Conservation (phyloP, 2,329 filamentous ascomycete species). For the Pezicula neosporulosa region DNA sequence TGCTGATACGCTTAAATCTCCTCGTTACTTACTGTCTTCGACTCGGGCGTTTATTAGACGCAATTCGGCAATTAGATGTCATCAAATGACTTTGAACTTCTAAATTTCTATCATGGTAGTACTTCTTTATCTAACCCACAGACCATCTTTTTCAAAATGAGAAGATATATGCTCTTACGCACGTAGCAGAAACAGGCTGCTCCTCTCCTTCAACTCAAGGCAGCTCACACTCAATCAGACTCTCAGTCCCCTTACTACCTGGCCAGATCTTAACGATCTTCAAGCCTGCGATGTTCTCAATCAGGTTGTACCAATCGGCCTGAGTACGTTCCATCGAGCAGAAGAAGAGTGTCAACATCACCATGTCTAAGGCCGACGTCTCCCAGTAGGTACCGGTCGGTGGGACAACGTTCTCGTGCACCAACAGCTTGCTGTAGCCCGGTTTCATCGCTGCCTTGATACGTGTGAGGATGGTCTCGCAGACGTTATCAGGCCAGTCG, state of each 20-base stretch:
- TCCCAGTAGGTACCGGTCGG: slow-evolving; percentile 4
- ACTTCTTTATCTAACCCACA: no score
- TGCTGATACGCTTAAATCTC: no score
- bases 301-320: slow-evolving; percentile 13
- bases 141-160: no score
- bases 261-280: slow-evolving; percentile 7
- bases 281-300: slow-evolving; percentile 13
- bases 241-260: slow-evolving; percentile 2
- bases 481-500: slow-evolving; percentile 26
- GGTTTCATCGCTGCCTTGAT: slow-evolving; percentile 17
- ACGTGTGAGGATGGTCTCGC: slow-evolving; percentile 17
- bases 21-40: no score
- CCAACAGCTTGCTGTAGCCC: slow-evolving; percentile 14
- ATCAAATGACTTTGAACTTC: no score
- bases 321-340: slow-evolving; percentile 16
- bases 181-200: no score
- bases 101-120: no score
- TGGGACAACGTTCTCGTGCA: slow-evolving; percentile 10
- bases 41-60: no score
- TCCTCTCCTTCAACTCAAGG: neutral
- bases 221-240: slow-evolving; percentile 9
- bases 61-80: no score
- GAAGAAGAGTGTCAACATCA: slow-evolving; percentile 18
- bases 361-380: slow-evolving; percentile 16
- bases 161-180: no score